Conservation (phyloP, 1,284 basidiomycete genomes). For the Volvariella surrecta region DNA sequence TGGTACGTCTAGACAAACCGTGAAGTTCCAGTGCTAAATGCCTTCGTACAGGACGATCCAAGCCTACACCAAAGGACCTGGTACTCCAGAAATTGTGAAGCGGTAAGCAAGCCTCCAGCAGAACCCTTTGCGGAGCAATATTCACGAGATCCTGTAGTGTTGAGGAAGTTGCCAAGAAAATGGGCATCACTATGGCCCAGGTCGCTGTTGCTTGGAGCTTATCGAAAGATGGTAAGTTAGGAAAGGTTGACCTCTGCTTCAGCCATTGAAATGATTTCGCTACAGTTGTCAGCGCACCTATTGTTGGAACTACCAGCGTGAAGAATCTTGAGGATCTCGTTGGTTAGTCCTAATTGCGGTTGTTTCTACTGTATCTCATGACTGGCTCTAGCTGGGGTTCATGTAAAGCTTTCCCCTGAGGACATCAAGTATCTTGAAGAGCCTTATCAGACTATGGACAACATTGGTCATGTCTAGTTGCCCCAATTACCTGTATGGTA, state of each 20-base stretch:
- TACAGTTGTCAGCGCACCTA: constrained; percentile 42
- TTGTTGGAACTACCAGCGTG: constrained; percentile 39
- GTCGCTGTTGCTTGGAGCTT: constrained; percentile 45
- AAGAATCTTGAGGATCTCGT: constrained; percentile 3
- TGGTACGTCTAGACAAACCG: constrained; percentile 13
- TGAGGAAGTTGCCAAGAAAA: constrained; percentile 44
- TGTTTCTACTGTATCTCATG: neutral
- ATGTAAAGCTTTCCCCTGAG: constrained; percentile 18
- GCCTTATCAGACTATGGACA: constrained; percentile 14
- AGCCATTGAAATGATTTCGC: constrained; percentile 5
- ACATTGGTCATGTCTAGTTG: constrained; percentile 15
- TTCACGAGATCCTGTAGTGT: constrained; percentile 21
- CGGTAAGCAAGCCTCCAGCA: constrained; percentile 16
- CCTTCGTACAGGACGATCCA: constrained; percentile 13
- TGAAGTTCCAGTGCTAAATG: neutral
- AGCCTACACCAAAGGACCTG: constrained; percentile 17
- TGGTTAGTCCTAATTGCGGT: neutral
- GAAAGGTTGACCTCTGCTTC: constrained; percentile 5
- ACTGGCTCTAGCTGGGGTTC: constrained; percentile 11
- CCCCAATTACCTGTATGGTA: too few relatives aligned
- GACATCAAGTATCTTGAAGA: constrained; percentile 21
- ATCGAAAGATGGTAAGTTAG: constrained; percentile 25
- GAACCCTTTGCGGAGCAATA: neutral
- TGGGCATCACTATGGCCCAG: constrained; percentile 46
- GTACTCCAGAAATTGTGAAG: constrained; percentile 23